A percentile compares a stretch with the other conserved stretches of the same genome.
Evolutionary conservation across 2,329 filamentous ascomycete species (phyloP).

Genomic region (Alternaria sp.): DNA sequence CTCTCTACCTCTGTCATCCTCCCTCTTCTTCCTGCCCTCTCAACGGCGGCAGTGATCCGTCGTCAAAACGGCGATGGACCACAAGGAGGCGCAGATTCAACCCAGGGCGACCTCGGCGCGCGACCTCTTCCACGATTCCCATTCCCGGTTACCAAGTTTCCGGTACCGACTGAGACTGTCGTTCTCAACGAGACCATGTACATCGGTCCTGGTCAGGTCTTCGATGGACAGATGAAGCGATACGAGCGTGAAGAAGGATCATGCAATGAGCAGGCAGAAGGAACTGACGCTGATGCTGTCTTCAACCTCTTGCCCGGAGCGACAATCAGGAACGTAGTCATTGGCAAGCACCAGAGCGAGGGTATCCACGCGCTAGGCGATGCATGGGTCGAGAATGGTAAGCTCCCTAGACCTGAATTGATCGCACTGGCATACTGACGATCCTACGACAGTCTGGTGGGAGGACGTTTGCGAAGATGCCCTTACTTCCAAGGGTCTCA

Average conservation of each 20-base stretch:
- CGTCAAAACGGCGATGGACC: conserved; percentile 35
- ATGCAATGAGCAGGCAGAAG: conserved; percentile 38
- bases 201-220: conserved; percentile 34
- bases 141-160: conserved; percentile 33
- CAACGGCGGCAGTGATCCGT: conserved; percentile 29
- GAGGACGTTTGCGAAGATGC: conserved; percentile 40
- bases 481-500: conserved; percentile 35
- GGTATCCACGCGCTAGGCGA: conserved; percentile 38
- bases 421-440: conserved; percentile 2
- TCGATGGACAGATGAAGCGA: conserved; percentile 39
- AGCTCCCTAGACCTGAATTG: not conserved
- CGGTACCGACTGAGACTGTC: conserved; percentile 35
- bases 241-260: conserved; percentile 36
- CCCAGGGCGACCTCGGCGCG: conserved; percentile 33
- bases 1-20: conserved; percentile 26
- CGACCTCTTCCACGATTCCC: conserved; percentile 34
- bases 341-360: conserved; percentile 39
- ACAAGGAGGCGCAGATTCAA: conserved; percentile 30
- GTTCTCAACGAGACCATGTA: conserved; percentile 38
- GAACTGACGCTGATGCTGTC: conserved; percentile 36
- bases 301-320: conserved; percentile 35
- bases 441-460: conserved; percentile 31
- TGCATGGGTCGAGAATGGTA: conserved; percentile 41
- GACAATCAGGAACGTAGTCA: conserved; percentile 35
- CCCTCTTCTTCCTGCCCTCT: conserved; percentile 33